Base-by-base conservation (phyloP, 2,329 filamentous ascomycete genomes). In the Neofusicoccum kwambonambiense region DNA sequence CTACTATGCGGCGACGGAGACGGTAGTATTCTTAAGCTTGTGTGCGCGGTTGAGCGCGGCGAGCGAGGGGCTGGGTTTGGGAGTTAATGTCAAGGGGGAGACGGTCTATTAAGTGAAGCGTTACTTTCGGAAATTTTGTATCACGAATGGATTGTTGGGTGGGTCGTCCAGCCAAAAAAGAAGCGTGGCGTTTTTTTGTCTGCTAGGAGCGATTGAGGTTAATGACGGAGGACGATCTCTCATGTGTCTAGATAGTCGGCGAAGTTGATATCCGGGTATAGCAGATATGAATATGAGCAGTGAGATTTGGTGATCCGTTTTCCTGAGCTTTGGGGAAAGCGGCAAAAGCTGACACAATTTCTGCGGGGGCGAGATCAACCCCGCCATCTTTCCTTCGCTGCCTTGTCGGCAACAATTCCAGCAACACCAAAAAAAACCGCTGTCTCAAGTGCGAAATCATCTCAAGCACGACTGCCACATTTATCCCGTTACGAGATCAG, bases 1-100 rank as follows among this genome's bases (percentile, higher is more conserved):
- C 72, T 97, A 98, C 77, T 96, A 97, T 71, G 95, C 95, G 2
- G 95, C 95, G 0, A 98, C 95, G 0, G 95, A 99, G 81, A 98
- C 95, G 44, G 94, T 97, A 3, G 95, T 97, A 17, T 84, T 99
- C 69, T 80, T 98, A 67, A 94, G 93, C 69, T 82, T 99, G 15
- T 96, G 92, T 74, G 92, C 92, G 12, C 81, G 92, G 67, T 75
- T 96, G 72, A 93, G 90, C 72, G 92, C 90, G 66, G 92, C 91
- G 12, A 65, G 63, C 39, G 63, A 65, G 47, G 63, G 63, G n/a
- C 19, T 65, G 45, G 63, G 63, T 6, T 39, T 65, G n/a, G 47
- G 54, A 9, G 56, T 60, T 22, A 60, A 60, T 60, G 56, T 47
- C 4, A 60, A 60, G 17, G 56, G 56, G 11, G 56, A 60, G 31